Conservation (phyloP, 1,139 yeast species). For the Candida mesenterica region DNA sequence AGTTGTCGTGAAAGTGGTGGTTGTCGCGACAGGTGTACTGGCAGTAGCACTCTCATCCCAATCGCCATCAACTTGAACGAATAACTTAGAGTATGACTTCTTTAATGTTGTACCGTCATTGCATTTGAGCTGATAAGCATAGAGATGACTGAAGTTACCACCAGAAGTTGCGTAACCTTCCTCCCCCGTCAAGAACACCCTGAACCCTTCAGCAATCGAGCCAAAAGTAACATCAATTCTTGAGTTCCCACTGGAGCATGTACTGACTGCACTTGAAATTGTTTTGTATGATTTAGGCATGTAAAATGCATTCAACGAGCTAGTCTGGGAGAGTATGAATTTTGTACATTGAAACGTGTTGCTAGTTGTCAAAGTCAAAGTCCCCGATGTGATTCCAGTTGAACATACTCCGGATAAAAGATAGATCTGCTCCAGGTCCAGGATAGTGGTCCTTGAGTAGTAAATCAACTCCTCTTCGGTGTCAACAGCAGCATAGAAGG, state of each 20-base stretch:
- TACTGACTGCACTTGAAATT: conserved; percentile 5
- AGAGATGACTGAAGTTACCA: conserved; percentile 13
- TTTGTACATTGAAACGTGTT: conserved; percentile 15
- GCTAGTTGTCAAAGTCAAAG: conserved; percentile 14
- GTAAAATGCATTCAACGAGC: conserved; percentile 17
- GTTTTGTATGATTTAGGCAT: conserved; percentile 14
- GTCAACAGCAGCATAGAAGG: conserved; percentile 13
- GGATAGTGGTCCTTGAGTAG: conserved; percentile 20
- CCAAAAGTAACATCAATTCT: conserved; percentile 11
- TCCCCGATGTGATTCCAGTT: conserved; percentile 16
- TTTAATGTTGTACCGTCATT: conserved; percentile 13
- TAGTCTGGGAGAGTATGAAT: conserved; percentile 13
- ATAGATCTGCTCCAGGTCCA: conserved; percentile 16
- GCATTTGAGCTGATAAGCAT: conserved; percentile 15
- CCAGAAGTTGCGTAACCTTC: conserved; percentile 11
- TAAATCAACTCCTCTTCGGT: conserved; percentile 12
- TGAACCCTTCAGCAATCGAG: conserved; percentile 10
- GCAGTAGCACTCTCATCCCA: conserved; percentile 4
- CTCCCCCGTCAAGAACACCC: conserved; percentile 19
- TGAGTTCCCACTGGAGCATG: conserved; percentile 10
- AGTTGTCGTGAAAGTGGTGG: conserved; percentile 4
- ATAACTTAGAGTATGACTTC: conserved; percentile 9
- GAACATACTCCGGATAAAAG: conserved; percentile 17
- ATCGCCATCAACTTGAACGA: conserved; percentile 14
- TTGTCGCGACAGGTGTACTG: background rate